phyloP scores from a whole-genome alignment of 495 filamentous ascomycete species.

The Hyaloscypha finlandica region DNA sequence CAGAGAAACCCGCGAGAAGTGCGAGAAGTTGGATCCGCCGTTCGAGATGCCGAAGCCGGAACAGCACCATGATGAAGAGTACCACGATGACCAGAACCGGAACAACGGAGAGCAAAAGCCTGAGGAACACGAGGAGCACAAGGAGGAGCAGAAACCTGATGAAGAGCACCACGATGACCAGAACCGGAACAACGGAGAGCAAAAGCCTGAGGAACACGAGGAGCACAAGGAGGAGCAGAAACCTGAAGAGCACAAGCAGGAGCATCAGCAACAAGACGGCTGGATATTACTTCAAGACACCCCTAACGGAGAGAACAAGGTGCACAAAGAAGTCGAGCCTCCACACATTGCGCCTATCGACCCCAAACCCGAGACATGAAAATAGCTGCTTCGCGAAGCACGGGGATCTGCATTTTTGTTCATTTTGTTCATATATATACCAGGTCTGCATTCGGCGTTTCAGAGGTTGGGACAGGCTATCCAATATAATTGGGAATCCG shows the following conservation, averaged over 20 bases:
- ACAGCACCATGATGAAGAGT: background rate
- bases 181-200: background rate
- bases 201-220: background rate
- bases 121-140: background rate
- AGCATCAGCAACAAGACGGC: background rate
- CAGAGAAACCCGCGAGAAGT: background rate
- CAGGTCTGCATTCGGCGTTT: constrained; percentile 1
- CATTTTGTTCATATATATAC: background rate
- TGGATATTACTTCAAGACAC: background rate
- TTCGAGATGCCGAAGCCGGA: background rate
- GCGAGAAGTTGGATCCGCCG: background rate
- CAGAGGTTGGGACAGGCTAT: background rate
- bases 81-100: background rate
- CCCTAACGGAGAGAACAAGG: background rate
- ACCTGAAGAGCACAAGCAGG: background rate
- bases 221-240: background rate
- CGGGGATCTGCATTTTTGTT: background rate
- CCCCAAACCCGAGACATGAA: background rate
- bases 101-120: background rate
- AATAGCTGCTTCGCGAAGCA: background rate
- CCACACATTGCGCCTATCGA: background rate
- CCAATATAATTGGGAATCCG: background rate
- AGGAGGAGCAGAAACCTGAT: background rate
- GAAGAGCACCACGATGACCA: background rate
- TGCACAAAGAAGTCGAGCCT: background rate